Evolutionary conservation across 2,329 filamentous ascomycete species (phyloP).

Genomic region (Aspergillus proliferans): DNA sequence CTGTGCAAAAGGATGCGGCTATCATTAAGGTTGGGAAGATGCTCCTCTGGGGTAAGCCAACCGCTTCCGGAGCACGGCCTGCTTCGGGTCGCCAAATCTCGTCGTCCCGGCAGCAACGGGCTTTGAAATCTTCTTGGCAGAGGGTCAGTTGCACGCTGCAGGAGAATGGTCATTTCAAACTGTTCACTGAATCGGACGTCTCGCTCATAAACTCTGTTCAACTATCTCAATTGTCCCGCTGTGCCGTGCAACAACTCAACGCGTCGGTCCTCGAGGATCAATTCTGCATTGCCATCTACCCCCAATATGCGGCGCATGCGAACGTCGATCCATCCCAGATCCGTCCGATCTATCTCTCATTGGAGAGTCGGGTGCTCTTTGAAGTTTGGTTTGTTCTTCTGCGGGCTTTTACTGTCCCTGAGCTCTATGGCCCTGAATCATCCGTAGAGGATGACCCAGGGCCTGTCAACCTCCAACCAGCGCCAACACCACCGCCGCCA

Average conservation of each 20-base stretch:
- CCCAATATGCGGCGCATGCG: conserved; percentile 74
- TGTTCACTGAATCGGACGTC: conserved; percentile 80
- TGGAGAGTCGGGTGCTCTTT: conserved; percentile 83
- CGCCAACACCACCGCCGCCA: conserved; percentile 8
- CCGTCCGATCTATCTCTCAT: conserved; percentile 79
- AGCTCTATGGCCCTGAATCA: conserved; percentile 68
- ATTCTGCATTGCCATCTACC: conserved; percentile 91
- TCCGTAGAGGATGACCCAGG: conserved; percentile 39
- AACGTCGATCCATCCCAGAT: conserved; percentile 64
- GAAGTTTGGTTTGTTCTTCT: conserved; percentile 96
- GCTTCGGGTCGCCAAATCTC: conserved; percentile 41
- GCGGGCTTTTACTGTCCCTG: conserved; percentile 83
- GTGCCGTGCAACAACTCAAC: conserved; percentile 84
- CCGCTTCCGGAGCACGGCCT: conserved; percentile 31
- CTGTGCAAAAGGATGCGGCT: conserved; percentile 60
- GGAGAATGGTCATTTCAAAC: conserved; percentile 89
- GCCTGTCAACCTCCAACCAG: conserved; percentile 20
- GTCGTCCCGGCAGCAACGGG: conserved; percentile 51
- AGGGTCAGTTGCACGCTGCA: conserved; percentile 87
- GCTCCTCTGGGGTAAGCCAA: conserved; percentile 80
- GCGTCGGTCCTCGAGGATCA: conserved; percentile 86
- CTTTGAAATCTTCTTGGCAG: conserved; percentile 66
- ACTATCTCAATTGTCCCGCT: conserved; percentile 79
- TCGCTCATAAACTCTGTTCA: conserved; percentile 76
- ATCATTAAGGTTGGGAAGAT: conserved; percentile 96